Conservation (phyloP, 139 green algal genomes). For the Tetratostichococcus sp. region DNA sequence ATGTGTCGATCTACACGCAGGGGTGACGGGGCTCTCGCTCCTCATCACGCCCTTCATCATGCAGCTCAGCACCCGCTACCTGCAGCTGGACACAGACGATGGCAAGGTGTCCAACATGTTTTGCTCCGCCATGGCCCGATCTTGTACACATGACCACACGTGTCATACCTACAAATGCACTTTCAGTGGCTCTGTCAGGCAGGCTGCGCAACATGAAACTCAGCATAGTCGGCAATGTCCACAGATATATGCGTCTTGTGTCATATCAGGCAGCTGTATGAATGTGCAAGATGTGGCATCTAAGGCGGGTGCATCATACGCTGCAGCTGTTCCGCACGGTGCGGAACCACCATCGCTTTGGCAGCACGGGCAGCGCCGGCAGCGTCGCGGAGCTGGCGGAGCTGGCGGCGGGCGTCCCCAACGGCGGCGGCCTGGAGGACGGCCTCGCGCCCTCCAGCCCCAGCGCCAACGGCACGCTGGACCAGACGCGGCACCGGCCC, state of each 20-base stretch:
- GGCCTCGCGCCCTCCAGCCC: neutral
- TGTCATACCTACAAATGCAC: too few relatives aligned
- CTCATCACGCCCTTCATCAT: slow-evolving; percentile 87
- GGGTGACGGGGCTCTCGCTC: slow-evolving; percentile 87
- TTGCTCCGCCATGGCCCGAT: too few relatives aligned
- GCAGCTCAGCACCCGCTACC: slow-evolving; percentile 17
- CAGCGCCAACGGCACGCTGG: neutral
- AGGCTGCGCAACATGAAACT: too few relatives aligned
- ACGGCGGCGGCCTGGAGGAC: neutral
- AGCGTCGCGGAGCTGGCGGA: neutral
- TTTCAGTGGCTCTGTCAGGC: too few relatives aligned
- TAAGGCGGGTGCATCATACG: too few relatives aligned
- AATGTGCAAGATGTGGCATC: too few relatives aligned
- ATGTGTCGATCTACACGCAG: slow-evolving; percentile 19
- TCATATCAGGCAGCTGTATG: neutral
- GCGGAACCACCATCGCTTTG: neutral
- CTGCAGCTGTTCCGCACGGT: neutral
- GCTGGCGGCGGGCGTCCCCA: neutral
- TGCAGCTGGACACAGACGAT: neutral
- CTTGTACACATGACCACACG: too few relatives aligned
- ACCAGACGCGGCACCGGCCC: neutral
- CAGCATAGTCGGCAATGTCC: too few relatives aligned
- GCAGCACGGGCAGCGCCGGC: neutral
- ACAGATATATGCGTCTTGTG: too few relatives aligned
- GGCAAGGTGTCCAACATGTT: neutral